Base-by-base conservation (phyloP, 306 rosid species). In the Leucaena leucocephala region DNA sequence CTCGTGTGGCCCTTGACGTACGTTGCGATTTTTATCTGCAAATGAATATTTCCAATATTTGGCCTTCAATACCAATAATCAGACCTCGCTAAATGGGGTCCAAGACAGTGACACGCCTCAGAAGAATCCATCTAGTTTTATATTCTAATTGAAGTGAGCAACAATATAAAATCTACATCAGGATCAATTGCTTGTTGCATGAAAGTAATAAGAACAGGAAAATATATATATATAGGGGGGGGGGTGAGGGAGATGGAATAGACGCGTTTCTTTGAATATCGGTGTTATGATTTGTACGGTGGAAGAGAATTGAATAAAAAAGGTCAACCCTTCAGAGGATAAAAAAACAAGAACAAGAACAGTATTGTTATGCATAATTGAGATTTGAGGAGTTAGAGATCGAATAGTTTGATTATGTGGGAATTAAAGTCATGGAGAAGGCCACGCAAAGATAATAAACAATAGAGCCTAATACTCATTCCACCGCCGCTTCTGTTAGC, bases 401-500 rank as follows among this genome's bases (percentile, higher is more conserved):
- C 1, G 27, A 27, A 27, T 27, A 1, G 27, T 1, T 27, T 27
- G 27, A 27, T 27, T 1, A 27, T 6, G 46, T 17, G 35, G 68
- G 14, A 78, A 78, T 50, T 4, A 14, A 48, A 48, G 86, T 68
- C 42, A 82, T 34, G 78, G 44, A 55, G 36, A 71, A 77, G 15
- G 52, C 8, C 67, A 1, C 66, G 27, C 39, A 35, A 43, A 69
- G 34, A 54, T 13, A 75, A 59, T 68, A 69, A 64, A 79, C 68
- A 44, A 74, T 77, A 64, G 72, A 76, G 76, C 84, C 81, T 44
- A 76, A 80, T 61, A 71, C 84, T 63, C 78, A 84, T 78, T 79
- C 75, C 81, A 79, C 74, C 78, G 69, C 49, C 10, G 78, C 74
- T 8, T 36, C 39, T 36, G 39, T 74, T 74, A 78, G 83, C 69